Evolutionary conservation across 768 basidiomycete species (phyloP).

Genomic region (Tricholoma matsutake): DNA sequence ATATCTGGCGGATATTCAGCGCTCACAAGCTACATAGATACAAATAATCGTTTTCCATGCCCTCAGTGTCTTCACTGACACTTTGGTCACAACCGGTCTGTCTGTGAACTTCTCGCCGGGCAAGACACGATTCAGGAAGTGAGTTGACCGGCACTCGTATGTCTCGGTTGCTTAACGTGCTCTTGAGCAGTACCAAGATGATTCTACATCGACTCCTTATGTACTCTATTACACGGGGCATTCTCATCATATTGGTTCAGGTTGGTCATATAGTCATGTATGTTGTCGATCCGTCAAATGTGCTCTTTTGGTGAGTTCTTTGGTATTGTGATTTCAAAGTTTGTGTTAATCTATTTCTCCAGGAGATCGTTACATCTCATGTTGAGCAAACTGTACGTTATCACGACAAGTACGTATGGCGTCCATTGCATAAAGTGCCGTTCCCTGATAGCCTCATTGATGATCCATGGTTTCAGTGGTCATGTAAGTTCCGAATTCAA

Average conservation of each 20-base stretch:
- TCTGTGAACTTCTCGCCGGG: not conserved
- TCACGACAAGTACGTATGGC: not conserved
- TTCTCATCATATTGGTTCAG: slow-evolving; percentile 3
- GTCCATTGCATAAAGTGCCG: too few species aligned
- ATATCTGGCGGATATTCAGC: not conserved
- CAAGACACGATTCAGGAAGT: not conserved
- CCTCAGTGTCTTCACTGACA: slow-evolving; percentile 1
- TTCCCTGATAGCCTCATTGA: too few species aligned
- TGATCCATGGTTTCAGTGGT: too few species aligned
- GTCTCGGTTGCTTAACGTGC: not conserved
- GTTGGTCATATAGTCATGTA: slow-evolving; percentile 7
- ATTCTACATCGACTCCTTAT: slow-evolving; percentile 5
- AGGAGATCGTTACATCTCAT: slow-evolving; percentile 3
- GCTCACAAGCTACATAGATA: not conserved
- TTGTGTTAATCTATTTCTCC: not conserved
- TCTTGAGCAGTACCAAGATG: not conserved
- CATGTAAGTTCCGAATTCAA: not conserved
- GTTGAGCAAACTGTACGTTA: slow-evolving; percentile 6
- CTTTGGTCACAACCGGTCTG: not conserved
- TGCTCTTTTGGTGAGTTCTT: slow-evolving; percentile 6
- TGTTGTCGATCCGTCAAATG: slow-evolving; percentile 4
- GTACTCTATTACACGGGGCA: slow-evolving; percentile 5
- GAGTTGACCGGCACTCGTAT: not conserved
- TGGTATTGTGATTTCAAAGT: not conserved
- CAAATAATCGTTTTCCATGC: slow-evolving; percentile 2